Evolutionary conservation across 176 grass and related monocot genomes (phyloP), one percentile per base, ranked within the genome.

Genomic region (Pharus latifolius): DNA sequence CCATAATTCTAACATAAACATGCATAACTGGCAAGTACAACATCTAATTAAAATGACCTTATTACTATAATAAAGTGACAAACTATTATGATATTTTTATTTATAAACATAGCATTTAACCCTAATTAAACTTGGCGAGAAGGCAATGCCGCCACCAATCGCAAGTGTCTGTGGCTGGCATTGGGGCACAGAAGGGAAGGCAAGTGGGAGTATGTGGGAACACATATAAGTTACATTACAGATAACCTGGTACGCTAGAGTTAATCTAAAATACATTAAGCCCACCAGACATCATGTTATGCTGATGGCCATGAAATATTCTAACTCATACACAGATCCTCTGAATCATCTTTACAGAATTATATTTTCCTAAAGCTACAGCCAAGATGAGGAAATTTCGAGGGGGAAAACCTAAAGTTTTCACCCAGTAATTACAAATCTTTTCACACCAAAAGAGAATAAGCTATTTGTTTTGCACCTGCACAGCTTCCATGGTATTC

Each of bases 351-450:
- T 32, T 30, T 38, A 28, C n/a, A 16, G 17, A 22, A 47, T 67
- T 24, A 63, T 18, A 43, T 55, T 47, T 62, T 12, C 48, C 60
- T 62, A 50, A 20, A 58, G 12, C 60, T 57, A 40, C 47, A 28
- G 56, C 48, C 50, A 46, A 22, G 2, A 44, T 14, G 33, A 32
- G 43, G 30, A 35, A 31, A 9, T 4, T 4, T 4, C 9, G 35
- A 38, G 8, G 35, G 8, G 8, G 8, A 81, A 30, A 15, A 50
- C 30, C 30, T 74, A 74, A 54, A 30, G 37, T 11, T 41, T n/a
- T 23, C 38, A 67, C 18, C 70, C 74, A 82, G 5, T 59, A 67
- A 65, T 41, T 67, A 66, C 60, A 81, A 37, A 4, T 48, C 23
- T n/a, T 42, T 28, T 66, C 60, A 9, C 13, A 28, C 53, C 34